Base-by-base conservation (phyloP, 208 protist species). In the Leishmania braziliensis region DNA sequence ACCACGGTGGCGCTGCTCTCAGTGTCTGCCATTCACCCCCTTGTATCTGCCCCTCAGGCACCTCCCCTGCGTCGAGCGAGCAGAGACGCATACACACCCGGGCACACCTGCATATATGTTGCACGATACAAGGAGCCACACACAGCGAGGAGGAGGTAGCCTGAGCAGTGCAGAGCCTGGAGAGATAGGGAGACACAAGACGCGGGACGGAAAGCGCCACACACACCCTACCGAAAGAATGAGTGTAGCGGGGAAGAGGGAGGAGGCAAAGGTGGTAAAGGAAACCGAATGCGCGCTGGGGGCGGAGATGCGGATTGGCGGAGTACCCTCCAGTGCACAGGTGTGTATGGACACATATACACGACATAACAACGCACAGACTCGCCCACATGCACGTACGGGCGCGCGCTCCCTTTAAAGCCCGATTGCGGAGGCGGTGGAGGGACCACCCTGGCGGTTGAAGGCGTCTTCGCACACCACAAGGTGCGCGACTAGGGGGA, bases 381-480 rank as follows among this genome's bases (percentile, higher is more conserved):
- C 51, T 18, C 51, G 46, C 3, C 23, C 51, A 3, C 51, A 76
- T 54, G 5, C 69, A 73, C 46, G 69, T 2, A 43, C 0, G 63
- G 33, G 33, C 18, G 70, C 56, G 12, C 26, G 33, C 51, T 73
- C 51, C 56, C 14, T 48, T 48, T 58, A 69, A 33, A 68, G 18
- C 2, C 56, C 18, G 3, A 65, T 48, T 18, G 36, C 9, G 3
- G 74, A 68, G 46, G 75, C 16, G 36, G 76, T 72, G 46, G 56
- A 26, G n/a, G 77, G 68, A 9, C 72, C 73, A 74, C 75, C 89
- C 63, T 97, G 93, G 29, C 86, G 89, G 79, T 97, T 95, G 74
- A 97, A 95, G 60, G 86, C 90, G 65, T 95, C 92, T 66, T 97
- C 95, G 63, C 92, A 97, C 39, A 96, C 95, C 46, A 97, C 92